Conservation (phyloP, 106 monocot species). For the Dendrobium catenatum region DNA sequence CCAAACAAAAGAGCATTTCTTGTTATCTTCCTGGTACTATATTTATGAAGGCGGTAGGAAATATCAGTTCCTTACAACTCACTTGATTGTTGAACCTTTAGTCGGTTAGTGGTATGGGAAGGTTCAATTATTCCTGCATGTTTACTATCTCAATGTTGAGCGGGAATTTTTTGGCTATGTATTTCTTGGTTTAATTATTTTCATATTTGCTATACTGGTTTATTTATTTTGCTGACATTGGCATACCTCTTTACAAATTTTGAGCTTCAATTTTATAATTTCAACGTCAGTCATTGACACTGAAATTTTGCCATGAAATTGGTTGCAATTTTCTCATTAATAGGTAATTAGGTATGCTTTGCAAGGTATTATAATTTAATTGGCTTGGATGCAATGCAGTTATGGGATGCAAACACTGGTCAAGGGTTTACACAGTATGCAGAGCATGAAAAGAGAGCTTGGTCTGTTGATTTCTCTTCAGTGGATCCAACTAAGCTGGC, state of each 20-base stretch:
- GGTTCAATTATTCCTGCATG: background rate
- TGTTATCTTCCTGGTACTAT: background rate
- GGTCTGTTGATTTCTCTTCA: conserved; percentile 88
- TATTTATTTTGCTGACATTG: background rate
- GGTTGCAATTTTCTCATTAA: background rate
- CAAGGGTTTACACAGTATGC: conserved; percentile 58
- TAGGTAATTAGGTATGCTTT: conserved; percentile 6
- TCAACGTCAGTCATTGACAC: background rate
- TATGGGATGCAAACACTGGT: conserved; percentile 97
- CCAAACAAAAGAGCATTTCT: background rate
- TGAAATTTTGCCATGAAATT: background rate
- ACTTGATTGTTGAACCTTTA: background rate
- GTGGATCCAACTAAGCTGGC: conserved; percentile 82
- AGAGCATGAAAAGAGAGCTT: conserved; percentile 85
- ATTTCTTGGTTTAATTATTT: background rate
- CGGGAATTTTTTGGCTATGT: background rate
- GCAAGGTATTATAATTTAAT: conserved; percentile 23
- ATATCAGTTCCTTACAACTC: background rate
- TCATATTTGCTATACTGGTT: too few species aligned
- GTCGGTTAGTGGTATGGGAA: background rate
- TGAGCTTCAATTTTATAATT: background rate
- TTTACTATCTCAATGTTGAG: background rate
- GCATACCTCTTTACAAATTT: background rate
- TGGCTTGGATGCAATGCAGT: conserved; percentile 40
- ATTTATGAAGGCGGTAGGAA: background rate